phyloP scores from a whole-genome alignment of 2,329 filamentous ascomycete species.

The Fusarium solani-melongenae region DNA sequence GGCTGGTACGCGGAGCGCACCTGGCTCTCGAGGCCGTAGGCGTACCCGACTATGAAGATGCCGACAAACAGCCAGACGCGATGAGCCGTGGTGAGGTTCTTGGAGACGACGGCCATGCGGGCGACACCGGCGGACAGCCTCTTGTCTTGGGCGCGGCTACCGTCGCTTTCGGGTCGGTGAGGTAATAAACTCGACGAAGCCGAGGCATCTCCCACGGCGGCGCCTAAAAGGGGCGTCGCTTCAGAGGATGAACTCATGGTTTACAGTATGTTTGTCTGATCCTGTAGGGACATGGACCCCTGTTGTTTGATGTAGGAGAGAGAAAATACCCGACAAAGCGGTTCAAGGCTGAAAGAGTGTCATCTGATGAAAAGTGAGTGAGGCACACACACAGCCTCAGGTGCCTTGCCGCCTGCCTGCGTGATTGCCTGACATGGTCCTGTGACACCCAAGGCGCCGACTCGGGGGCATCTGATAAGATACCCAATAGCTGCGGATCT shows the following conservation, averaged over 20 bases:
- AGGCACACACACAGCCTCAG: not conserved
- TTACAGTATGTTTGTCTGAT: not conserved
- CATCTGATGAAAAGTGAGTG: too few species aligned
- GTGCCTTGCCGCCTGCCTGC: not conserved
- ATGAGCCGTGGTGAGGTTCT: constrained; percentile 57
- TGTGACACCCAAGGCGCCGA: constrained; percentile 29
- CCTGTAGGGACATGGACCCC: not conserved
- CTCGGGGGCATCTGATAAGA: constrained; percentile 40
- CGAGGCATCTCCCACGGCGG: not conserved
- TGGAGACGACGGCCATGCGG: constrained; percentile 62
- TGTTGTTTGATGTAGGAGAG: not conserved
- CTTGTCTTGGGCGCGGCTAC: constrained; percentile 9
- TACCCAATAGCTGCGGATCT: constrained; percentile 41
- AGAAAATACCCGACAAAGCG: not conserved
- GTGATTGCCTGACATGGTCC: constrained; percentile 14
- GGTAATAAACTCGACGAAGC: constrained; percentile 15
- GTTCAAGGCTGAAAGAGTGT: not conserved
- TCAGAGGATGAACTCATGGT: constrained; percentile 17
- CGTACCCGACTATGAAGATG: constrained; percentile 70
- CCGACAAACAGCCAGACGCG: constrained; percentile 64
- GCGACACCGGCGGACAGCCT: constrained; percentile 56
- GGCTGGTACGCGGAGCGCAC: constrained; percentile 65
- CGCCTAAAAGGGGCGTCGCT: constrained; percentile 25
- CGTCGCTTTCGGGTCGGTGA: constrained; percentile 3
- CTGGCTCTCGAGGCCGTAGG: constrained; percentile 67